Evolutionary conservation across 176 grass and related monocot species (phyloP), one percentile per base, ranked within the genome.

Genomic region (Oryza officinalis): DNA sequence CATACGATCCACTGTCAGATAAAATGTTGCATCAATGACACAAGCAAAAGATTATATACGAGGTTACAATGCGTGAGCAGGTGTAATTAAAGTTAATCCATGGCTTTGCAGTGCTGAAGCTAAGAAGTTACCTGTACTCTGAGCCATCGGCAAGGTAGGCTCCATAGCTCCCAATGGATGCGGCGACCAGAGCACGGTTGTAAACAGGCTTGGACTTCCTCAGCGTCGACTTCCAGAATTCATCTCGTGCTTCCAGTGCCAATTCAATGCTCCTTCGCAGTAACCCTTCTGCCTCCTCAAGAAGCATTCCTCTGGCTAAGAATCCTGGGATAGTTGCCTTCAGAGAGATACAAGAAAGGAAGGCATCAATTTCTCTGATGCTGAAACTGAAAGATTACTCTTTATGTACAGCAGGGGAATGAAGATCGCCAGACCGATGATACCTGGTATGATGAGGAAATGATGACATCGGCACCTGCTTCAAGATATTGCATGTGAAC

Each of bases 361-460:
- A 52, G n/a, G 52, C 61, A 18, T 66, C 7, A 69, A 63, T 43
- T 50, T 64, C 20, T 22, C 41, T 54, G 8, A 13, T 2, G 25
- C 18, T 63, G 5, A n/a, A 54, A 9, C 13, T 50, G 5, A 17
- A 64, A 8, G 26, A 28, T 69, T 28, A 15, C 74, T 44, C 2
- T 33, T 33, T 5, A 74, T 46, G 35, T n/a, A 30, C 7, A 5
- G 60, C 22, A 64, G 50, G 37, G 60, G 65, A 59, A 59, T 33
- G 38, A 65, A 88, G 72, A 2, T 13, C 22, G 30, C 4, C 23
- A 8, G 18, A 11, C 22, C 11, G 57, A 12, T 2, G 13, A 22
- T 67, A 97, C 94, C 94, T 97, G 94, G 61, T 97, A 97, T 14
- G 94, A 97, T 23, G 91, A 93, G 17, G 91, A 91, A 74, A 97